Evolutionary conservation across 2,329 filamentous ascomycete genomes (phyloP), one percentile per base, ranked within the genome.

Genomic region (Cladobotryum mycophilum): DNA sequence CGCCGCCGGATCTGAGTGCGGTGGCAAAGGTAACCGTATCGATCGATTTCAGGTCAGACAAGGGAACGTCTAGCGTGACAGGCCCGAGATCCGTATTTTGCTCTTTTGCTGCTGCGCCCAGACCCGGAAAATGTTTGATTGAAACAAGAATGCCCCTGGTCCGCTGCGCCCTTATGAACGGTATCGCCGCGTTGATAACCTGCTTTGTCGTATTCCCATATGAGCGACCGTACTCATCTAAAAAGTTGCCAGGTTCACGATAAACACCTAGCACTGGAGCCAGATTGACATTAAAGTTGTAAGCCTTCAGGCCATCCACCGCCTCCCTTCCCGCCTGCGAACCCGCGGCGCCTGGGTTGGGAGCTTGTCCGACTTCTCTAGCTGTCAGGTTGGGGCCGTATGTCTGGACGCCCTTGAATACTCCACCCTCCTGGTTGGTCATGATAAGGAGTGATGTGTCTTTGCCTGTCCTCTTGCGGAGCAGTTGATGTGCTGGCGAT

Each of bases 391-490:
- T 41, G 12, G 52, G 52, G 7, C 45, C 52, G 20, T 44, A 30
- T 18, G 47, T 36, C 15, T 44, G 13, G 17, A 55, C 43, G 17
- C 49, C 41, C 17, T 49, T 49, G 44, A 53, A 50, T 37, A 52
- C 33, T 11, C 53, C 53, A 14, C 53, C 53, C 36, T 55, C 53
- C 42, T 55, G 46, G 47, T 55, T 49, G 13, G 53, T 55, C 45
- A 49, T 49, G 43, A 55, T 43, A 22, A 55, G 40, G 7, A 55
- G 41, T 7, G 36, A 43, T 9, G 53, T 49, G 6, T 47, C 34
- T 18, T 47, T 47, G 9, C 53, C 53, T 11, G 46, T 47, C n/a
- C 42, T 44, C 14, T 47, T 45, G 15, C 36, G 46, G 2, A 55
- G 38, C 11, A 55, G 49, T 18, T 12, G 30, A 9, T 33, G 18